phyloP scores from a whole-genome alignment of 441 rosid genomes.

The Geranium incanum region DNA sequence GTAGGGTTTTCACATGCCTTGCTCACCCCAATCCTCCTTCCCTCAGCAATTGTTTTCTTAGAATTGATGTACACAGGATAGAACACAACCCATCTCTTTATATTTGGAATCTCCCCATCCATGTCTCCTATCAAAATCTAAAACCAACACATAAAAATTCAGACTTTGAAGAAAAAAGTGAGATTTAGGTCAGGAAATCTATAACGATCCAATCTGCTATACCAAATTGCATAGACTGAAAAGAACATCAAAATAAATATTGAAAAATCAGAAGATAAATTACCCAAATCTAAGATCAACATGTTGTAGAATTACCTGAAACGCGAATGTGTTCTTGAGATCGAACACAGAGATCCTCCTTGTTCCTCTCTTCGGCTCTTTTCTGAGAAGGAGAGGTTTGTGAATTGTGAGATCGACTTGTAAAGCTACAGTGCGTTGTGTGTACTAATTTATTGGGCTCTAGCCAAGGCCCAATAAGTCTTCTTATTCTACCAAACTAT shows the following conservation, averaged over 20 bases:
- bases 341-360: no score
- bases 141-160: neutral
- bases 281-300: neutral
- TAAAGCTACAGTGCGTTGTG: no score
- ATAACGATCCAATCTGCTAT: neutral
- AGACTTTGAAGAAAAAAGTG: neutral
- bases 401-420: no score
- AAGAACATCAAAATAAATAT: neutral
- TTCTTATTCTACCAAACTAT: no score
- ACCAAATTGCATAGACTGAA: neutral
- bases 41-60: constrained; percentile 78
- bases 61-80: constrained; percentile 78
- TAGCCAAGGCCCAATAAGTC: no score
- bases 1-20: constrained; percentile 78
- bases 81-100: constrained; percentile 66
- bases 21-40: constrained; percentile 52
- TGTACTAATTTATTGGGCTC: no score
- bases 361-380: no score
- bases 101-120: constrained; percentile 36
- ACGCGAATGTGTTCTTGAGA: no score
- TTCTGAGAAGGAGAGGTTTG: no score
- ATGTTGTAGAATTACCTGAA: neutral
- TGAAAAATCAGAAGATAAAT: neutral
- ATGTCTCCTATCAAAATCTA: constrained; percentile 20
- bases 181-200: neutral